These are phyloP conservation scores for Kwoniella shandongensis DNA, from an alignment of 768 basidiomycete species.

Conservation along the genomic window DNA sequence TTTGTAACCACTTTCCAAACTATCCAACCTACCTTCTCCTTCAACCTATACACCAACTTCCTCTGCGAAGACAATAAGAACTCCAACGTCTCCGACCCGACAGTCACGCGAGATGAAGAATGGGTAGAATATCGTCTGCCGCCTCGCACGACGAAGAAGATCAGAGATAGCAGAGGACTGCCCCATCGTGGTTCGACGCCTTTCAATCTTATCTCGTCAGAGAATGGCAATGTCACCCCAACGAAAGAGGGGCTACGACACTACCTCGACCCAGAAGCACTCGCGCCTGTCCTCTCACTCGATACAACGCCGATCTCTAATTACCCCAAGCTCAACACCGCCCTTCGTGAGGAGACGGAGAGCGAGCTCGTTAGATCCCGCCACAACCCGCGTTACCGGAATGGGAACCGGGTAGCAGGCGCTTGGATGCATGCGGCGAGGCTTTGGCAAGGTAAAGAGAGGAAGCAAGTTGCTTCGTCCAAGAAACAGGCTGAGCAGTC, in stretches of 20 bases:
- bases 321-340: neutral
- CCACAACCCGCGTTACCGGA: neutral
- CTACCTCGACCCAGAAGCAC: conserved; percentile 7
- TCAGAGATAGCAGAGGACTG: neutral
- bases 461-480: too few relatives aligned
- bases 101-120: conserved; percentile 6
- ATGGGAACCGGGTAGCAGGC: conserved; percentile 2
- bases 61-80: conserved; percentile 7
- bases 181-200: conserved; percentile 3
- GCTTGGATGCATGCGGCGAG: conserved; percentile 14
- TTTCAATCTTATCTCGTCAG: neutral
- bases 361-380: conserved; percentile 4
- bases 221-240: neutral
- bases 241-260: neutral
- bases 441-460: conserved; percentile 10
- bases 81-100: neutral
- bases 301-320: neutral
- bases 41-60: conserved; percentile 19
- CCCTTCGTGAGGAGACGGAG: neutral
- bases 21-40: conserved; percentile 3
- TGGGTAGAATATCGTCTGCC: conserved; percentile 18
- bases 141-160: neutral
- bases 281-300: conserved; percentile 3
- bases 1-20: conserved; percentile 21
- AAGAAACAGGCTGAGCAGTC: too few relatives aligned